phyloP scores from a whole-genome alignment of 148 eudicot species.

The Nepenthes mirabilis region DNA sequence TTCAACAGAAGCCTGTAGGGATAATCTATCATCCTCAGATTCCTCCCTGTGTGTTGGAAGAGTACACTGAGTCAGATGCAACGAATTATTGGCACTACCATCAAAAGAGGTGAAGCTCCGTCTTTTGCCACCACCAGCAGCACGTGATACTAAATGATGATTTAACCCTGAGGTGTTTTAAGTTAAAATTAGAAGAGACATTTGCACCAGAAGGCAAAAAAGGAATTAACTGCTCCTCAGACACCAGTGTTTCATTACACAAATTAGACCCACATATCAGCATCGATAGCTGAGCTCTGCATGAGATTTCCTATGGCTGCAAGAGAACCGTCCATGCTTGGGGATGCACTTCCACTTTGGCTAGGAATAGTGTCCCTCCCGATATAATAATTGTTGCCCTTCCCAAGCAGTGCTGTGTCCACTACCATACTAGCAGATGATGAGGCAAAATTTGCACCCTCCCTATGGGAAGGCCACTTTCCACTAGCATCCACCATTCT shows the following conservation, averaged over 20 bases:
- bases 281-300: constrained; percentile 19
- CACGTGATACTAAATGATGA: constrained; percentile 2
- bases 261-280: constrained; percentile 20
- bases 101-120: constrained; percentile 36
- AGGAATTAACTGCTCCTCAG: constrained; percentile 31
- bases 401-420: constrained; percentile 39
- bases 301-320: constrained; percentile 52
- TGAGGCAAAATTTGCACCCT: constrained; percentile 23
- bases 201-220: constrained; percentile 38
- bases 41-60: constrained; percentile 84
- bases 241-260: constrained; percentile 12
- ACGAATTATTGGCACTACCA: constrained; percentile 35
- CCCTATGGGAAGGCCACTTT: constrained; percentile 53
- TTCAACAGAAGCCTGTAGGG: constrained; percentile 35
- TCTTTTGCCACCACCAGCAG: constrained; percentile 14
- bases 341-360: constrained; percentile 84
- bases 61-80: constrained; percentile 28
- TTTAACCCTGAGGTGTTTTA: constrained; percentile 30
- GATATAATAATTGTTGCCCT: constrained; percentile 29
- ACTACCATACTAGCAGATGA: constrained; percentile 24
- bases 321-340: constrained; percentile 81
- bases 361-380: constrained; percentile 35
- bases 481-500: constrained; percentile 47
- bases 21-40: constrained; percentile 64
- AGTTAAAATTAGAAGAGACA: constrained; percentile 23